Evolutionary conservation across 768 basidiomycete genomes (phyloP).

Genomic region (Russula dissimulans): DNA sequence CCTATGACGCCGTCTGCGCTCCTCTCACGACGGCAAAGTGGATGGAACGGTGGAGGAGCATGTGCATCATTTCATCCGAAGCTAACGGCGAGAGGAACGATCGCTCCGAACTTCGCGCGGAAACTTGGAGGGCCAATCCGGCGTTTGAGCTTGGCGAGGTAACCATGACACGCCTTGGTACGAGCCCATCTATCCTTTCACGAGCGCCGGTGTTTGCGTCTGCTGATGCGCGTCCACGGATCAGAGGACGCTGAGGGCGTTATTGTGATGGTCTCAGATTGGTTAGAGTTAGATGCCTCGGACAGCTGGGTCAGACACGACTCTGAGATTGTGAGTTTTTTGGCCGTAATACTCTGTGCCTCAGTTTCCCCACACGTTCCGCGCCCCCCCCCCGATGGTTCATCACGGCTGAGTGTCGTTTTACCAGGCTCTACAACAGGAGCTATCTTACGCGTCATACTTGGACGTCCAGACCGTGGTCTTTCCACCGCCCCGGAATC

Average conservation of each 20-base stretch:
- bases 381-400: too few relatives aligned
- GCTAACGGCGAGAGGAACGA: constrained; percentile 30
- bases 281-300: constrained; percentile 88
- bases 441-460: constrained; percentile 88
- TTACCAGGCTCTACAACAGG: constrained; percentile 79
- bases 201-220: constrained; percentile 1
- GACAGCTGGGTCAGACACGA: constrained; percentile 96
- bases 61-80: constrained; percentile 67
- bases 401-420: constrained; percentile 7
- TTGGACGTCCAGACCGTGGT: constrained; percentile 79
- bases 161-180: constrained; percentile 81
- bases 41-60: constrained; percentile 79
- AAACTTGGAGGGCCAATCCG: constrained; percentile 80
- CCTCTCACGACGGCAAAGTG: constrained; percentile 88
- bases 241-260: constrained; percentile 68
- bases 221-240: neutral
- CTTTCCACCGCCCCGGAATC: constrained; percentile 79
- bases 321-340: constrained; percentile 73
- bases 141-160: constrained; percentile 77
- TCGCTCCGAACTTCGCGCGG: constrained; percentile 55
- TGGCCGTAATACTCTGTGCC: neutral
- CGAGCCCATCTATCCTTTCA: constrained; percentile 20
- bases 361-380: neutral
- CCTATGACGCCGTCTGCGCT: constrained; percentile 68
- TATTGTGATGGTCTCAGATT: constrained; percentile 77